Conservation (phyloP, 768 basidiomycete species). For the Dentipellis sp. region DNA sequence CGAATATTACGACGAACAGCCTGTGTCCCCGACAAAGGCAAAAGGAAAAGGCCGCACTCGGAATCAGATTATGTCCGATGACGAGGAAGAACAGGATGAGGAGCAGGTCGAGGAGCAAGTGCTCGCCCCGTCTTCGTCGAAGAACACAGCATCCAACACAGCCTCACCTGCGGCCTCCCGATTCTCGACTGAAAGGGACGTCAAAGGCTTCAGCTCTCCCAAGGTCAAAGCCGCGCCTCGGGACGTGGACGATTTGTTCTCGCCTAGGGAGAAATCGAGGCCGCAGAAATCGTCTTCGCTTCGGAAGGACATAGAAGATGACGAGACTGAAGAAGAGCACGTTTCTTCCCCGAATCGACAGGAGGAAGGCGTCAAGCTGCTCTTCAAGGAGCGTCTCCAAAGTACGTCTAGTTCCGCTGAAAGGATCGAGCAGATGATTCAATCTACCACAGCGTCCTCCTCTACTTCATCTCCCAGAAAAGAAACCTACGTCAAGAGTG, state of each 20-base stretch:
- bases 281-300: neutral
- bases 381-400: neutral
- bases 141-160: neutral
- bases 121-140: neutral
- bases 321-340: neutral
- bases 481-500: too few relatives aligned
- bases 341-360: too few relatives aligned
- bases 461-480: too few relatives aligned
- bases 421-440: neutral
- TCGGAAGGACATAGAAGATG: neutral
- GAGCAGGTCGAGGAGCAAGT: neutral
- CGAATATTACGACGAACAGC: neutral
- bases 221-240: neutral
- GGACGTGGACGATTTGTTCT: neutral
- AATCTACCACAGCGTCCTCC: neutral
- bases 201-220: neutral
- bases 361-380: too few relatives aligned
- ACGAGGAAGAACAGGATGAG: neutral
- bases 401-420: neutral
- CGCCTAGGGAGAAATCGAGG: neutral
- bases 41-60: conserved; percentile 3
- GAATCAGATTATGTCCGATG: neutral
- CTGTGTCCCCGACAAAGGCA: neutral
- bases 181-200: neutral
- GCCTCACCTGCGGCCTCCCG: neutral